Evolutionary conservation across 1,284 basidiomycete genomes (phyloP), one percentile per base, ranked within the genome.

Genomic region (Boletus albobrunnescens): DNA sequence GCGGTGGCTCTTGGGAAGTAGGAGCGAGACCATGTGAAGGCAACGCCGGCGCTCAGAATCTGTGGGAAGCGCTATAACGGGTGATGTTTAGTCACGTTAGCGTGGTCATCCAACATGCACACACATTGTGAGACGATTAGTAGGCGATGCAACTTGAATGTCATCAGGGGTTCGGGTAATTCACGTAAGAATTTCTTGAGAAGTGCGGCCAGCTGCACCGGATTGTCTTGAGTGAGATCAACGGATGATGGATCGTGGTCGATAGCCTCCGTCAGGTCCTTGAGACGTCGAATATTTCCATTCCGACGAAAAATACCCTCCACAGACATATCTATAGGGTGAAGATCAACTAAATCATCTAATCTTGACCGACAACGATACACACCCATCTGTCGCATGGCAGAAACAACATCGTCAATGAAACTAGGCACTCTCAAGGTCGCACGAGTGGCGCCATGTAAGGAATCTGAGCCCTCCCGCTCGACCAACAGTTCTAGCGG

Each of bases 271-370:
- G 87, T 86, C 23, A 97, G 75, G 57, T 94, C 89, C 64, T 92
- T 93, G 50, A 98, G 75, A 47, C 92, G 81, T 44, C 94, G 82
- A 61, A 99, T 98, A 66, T 99, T 98, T 47, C 95, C 95, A 65
- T 97, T 98, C 74, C 96, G 94, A 45, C 95, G 82, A 79, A 99
- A 99, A 54, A 99, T 96, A 51, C 95, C 95, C 69, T 99, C 96
- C 31, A 99, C 79, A 5, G 95, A 97, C 87, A 99, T 92, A 70
- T 99, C 93, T 95, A 57, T 12, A 44, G 46, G 30, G 16, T n/a
- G n/a, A n/a, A n/a, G 39, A 38, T 47, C 17, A 17, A 36, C 48
- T 35, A n/a, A 41, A 47, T 37, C 23, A 49, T 24, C 24, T 17
- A 24, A 44, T 40, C 37, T 17, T 33, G 30, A 36, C 38, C 17